Percentiles rank a stretch among this genome's conserved stretches.
These are phyloP conservation scores for Colletotrichum sp. DNA, from an alignment of 2,329 filamentous ascomycete species.

Conservation along the genomic window DNA sequence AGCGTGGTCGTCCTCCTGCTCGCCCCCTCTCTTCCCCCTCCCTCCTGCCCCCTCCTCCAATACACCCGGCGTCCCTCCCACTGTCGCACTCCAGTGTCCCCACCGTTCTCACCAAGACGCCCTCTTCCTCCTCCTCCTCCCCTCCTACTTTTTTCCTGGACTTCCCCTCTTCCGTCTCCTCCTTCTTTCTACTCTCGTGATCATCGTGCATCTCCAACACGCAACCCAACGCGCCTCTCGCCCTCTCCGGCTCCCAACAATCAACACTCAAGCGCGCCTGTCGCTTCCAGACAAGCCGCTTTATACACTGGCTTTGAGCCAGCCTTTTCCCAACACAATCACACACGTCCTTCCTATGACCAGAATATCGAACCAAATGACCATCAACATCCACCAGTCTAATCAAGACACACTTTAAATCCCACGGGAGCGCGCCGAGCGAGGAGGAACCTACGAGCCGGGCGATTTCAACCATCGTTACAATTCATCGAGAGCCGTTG, in stretches of 20 bases:
- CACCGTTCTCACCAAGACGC: constrained; percentile 16
- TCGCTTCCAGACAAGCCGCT: constrained; percentile 20
- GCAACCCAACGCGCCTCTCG: constrained; percentile 5
- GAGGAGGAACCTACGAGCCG: constrained; percentile 45
- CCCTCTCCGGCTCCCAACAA: constrained; percentile 35
- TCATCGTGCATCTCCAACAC: constrained; percentile 36
- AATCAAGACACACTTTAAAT: constrained; percentile 70
- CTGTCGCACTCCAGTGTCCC: constrained; percentile 18
- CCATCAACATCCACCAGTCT: constrained; percentile 27
- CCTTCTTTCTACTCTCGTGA: constrained; percentile 14
- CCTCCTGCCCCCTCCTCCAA: constrained; percentile 6
- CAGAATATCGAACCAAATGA: constrained; percentile 26
- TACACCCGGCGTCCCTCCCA: constrained; percentile 11
- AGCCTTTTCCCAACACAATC: constrained; percentile 28
- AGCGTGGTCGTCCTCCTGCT: constrained; percentile 1
- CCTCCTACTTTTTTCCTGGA: constrained; percentile 19
- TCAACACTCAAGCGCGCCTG: constrained; percentile 23
- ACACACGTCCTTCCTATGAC: constrained; percentile 26
- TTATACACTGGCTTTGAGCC: constrained; percentile 16
- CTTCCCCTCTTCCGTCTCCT: constrained; percentile 17
- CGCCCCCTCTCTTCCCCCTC: background rate
- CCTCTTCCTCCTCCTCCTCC: constrained; percentile 16
- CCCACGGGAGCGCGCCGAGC: constrained; percentile 70
- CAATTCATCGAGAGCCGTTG: constrained; percentile 36
- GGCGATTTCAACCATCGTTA: constrained; percentile 67